Conservation (phyloP, 352 stramenopile genomes). For the Aphanomyces stellatus region DNA sequence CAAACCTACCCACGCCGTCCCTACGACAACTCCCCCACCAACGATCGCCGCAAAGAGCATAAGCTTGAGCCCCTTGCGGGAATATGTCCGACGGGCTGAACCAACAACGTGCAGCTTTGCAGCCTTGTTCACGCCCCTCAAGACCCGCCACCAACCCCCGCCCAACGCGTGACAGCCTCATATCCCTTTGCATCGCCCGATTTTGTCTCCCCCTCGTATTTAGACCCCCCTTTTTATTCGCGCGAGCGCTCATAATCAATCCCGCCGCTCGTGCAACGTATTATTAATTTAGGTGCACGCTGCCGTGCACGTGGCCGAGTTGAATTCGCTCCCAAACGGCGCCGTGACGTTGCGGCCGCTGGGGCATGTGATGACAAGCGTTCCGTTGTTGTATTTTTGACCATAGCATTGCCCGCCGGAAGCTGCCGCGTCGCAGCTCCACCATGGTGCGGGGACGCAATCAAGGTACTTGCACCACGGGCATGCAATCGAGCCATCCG, state of each 20-base stretch:
- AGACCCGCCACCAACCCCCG: not conserved
- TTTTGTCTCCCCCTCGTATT: no score
- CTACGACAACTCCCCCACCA: not conserved
- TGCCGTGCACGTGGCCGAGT: conserved; percentile 2
- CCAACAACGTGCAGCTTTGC: conserved; percentile 10
- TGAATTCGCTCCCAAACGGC: conserved; percentile 11
- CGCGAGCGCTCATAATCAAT: no score
- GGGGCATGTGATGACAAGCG: conserved; percentile 13
- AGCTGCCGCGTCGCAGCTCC: conserved; percentile 10
- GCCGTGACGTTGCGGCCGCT: conserved; percentile 5
- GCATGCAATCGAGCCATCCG: conserved; percentile 3
- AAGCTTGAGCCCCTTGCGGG: conserved; percentile 14
- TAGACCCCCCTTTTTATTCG: no score
- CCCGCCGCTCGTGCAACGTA: no score
- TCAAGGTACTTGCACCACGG: conserved; percentile 20
- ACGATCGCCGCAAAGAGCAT: not conserved
- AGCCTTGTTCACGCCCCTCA: conserved; percentile 7
- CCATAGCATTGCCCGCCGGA: conserved; percentile 10
- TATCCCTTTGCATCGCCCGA: not conserved
- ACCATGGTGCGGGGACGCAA: conserved; percentile 16
- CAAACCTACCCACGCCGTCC: no score
- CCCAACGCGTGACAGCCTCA: not conserved
- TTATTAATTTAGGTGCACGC: conserved; percentile 5
- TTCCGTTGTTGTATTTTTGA: conserved; percentile 17
- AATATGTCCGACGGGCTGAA: not conserved